Evolutionary conservation across 2,329 filamentous ascomycete species (phyloP).

Genomic region (Exophiala sp.): DNA sequence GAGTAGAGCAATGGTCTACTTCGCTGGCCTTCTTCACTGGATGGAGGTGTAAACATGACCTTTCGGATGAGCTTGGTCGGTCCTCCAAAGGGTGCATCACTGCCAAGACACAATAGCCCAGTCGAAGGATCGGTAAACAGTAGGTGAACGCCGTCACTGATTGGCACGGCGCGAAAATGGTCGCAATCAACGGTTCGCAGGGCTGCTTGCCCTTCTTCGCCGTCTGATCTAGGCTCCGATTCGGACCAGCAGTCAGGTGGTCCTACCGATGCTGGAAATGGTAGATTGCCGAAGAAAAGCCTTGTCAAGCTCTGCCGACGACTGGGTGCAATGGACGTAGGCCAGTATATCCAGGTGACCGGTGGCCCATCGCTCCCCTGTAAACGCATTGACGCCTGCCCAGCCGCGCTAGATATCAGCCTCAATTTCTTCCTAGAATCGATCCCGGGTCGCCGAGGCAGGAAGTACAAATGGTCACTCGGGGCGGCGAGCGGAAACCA

Average conservation of each 20-base stretch:
- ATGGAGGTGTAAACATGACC: slow-evolving; percentile 48
- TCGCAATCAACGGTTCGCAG: slow-evolving; percentile 47
- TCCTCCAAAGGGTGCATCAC: slow-evolving; percentile 54
- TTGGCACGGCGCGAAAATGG: slow-evolving; percentile 58
- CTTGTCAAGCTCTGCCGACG: slow-evolving; percentile 26
- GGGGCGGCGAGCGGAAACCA: slow-evolving; percentile 40
- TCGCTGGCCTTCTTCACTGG: slow-evolving; percentile 14
- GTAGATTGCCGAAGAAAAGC: slow-evolving; percentile 27
- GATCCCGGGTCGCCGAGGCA: slow-evolving; percentile 48
- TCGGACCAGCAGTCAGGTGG: slow-evolving; percentile 3
- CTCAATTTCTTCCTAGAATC: slow-evolving; percentile 54
- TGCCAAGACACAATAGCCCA: slow-evolving; percentile 54
- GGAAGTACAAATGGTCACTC: slow-evolving; percentile 49
- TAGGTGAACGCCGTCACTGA: slow-evolving; percentile 61
- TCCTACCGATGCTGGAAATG: slow-evolving; percentile 18
- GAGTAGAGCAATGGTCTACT: slow-evolving; percentile 50
- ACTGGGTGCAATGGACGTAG: slow-evolving; percentile 11
- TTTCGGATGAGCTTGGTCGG: slow-evolving; percentile 55
- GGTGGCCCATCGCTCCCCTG: slow-evolving; percentile 26
- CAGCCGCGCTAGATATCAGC: slow-evolving; percentile 54
- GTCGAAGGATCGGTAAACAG: slow-evolving; percentile 58
- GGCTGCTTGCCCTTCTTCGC: slow-evolving; percentile 29
- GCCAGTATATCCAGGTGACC: slow-evolving; percentile 20
- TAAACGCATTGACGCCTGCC: slow-evolving; percentile 22
- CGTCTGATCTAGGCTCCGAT: not conserved